These are phyloP conservation scores for Fusarium brachygibbosum DNA, from an alignment of 2,329 filamentous ascomycete genomes.

Conservation along the genomic window DNA sequence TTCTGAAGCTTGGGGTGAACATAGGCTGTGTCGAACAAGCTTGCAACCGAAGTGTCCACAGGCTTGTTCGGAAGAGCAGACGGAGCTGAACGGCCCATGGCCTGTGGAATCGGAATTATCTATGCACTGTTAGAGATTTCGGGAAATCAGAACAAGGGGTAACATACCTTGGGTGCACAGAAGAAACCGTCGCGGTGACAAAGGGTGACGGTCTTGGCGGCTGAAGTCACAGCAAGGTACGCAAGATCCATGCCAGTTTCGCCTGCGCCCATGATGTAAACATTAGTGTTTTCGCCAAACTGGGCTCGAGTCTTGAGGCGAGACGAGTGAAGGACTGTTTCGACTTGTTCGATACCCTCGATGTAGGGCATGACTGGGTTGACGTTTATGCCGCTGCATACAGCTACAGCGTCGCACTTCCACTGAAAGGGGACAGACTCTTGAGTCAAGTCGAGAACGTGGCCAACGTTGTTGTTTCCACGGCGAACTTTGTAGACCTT, in stretches of 20 bases:
- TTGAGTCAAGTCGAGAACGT: conserved; percentile 31
- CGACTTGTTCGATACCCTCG: conserved; percentile 55
- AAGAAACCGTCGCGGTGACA: conserved; percentile 63
- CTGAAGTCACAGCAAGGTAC: conserved; percentile 60
- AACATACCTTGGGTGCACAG: conserved; percentile 58
- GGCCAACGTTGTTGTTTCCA: conserved; percentile 2
- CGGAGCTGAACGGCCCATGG: conserved; percentile 11
- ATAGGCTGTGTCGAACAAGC: conserved; percentile 66
- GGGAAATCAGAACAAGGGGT: accelerated
- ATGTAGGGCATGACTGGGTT: conserved; percentile 57
- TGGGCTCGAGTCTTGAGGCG: conserved; percentile 58
- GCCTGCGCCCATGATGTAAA: conserved; percentile 60
- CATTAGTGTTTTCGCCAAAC: conserved; percentile 57
- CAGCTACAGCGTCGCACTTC: conserved; percentile 61
- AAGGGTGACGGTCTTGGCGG: conserved; percentile 58
- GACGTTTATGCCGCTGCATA: conserved; percentile 62
- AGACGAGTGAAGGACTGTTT: conserved; percentile 59
- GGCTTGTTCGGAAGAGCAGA: conserved; percentile 56
- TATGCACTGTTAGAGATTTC: neutral
- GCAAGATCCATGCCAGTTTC: conserved; percentile 63
- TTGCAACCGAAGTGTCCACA: conserved; percentile 61
- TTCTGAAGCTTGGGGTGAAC: conserved; percentile 61
- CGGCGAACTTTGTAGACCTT: conserved; percentile 50
- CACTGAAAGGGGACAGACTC: conserved; percentile 40
- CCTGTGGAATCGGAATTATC: conserved; percentile 48